phyloP scores from a whole-genome alignment of 495 filamentous ascomycete genomes.

The Aspergillus conjunctus region DNA sequence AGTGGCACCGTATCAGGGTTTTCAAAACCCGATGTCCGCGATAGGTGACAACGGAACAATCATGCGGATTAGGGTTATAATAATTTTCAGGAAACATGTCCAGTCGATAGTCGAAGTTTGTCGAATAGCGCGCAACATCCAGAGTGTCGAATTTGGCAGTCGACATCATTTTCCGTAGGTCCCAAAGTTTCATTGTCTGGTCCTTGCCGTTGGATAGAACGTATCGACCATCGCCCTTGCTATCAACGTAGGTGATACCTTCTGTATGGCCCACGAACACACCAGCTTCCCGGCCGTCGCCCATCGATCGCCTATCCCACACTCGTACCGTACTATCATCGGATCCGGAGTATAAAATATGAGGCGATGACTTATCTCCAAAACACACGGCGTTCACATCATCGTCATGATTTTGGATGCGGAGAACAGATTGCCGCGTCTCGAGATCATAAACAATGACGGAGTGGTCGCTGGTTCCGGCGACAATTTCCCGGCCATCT shows the following conservation, averaged over 20 bases:
- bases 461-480: slow-evolving; percentile 74
- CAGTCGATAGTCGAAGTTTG: slow-evolving; percentile 85
- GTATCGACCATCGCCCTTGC: slow-evolving; percentile 94
- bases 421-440: slow-evolving; percentile 68
- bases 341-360: slow-evolving; percentile 95
- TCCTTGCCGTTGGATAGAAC: slow-evolving; percentile 94
- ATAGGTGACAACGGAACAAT: slow-evolving; percentile 93
- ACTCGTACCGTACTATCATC: slow-evolving; percentile 76
- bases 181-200: slow-evolving; percentile 97
- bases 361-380: slow-evolving; percentile 83
- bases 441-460: slow-evolving; percentile 97
- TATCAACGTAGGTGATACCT: slow-evolving; percentile 93
- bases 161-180: slow-evolving; percentile 80
- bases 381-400: slow-evolving; percentile 98
- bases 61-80: slow-evolving; percentile 77
- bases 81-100: slow-evolving; percentile 65
- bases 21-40: slow-evolving; percentile 83
- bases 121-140: slow-evolving; percentile 57
- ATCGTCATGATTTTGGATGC: slow-evolving; percentile 74
- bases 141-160: slow-evolving; percentile 61
- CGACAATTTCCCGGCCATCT: slow-evolving; percentile 88
- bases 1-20: slow-evolving; percentile 93
- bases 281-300: slow-evolving; percentile 82
- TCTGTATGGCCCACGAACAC: slow-evolving; percentile 94
- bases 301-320: slow-evolving; percentile 93